Evolutionary conservation across 1,284 basidiomycete genomes (phyloP), one percentile per base, ranked within the genome.

Genomic region (Apiotrichum gracile): DNA sequence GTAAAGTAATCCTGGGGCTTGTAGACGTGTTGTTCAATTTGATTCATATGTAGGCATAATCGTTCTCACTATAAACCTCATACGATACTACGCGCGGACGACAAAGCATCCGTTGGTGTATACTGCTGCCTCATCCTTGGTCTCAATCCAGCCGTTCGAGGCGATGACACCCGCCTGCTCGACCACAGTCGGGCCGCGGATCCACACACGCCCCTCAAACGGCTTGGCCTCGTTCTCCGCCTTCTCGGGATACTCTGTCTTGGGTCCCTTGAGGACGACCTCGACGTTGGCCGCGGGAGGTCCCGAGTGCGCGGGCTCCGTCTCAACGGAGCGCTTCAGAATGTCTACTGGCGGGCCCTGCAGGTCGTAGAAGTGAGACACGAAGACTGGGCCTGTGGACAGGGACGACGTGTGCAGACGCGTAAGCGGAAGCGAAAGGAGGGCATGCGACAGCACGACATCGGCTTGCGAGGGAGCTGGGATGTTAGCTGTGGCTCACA

Each of bases 221-320:
- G 53, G 45, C 39, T 47, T 48, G 40, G 54, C 57, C 27, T 57
- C 42, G 21, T 48, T 60, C 13, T 51, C 40, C 9, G 40, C 27
- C 4, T 42, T 50, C 41, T 54, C 51, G 34, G 65, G 61, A 10
- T 64, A 60, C 26, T 50, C 43, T 2, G 61, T 61, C 0, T 64
- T 68, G 12, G 41, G 26, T n/a, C 54, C 58, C 35, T 40, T 41
- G 35, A 76, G 57, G 5, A 69, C 3, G 3, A 75, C 62, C 54
- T 76, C 74, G 27, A 75, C 57, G 47, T 75, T 75, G 29, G 45
- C 60, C 5, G 65, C 63, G 5, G 73, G 73, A 4, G 73, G 63
- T 22, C 74, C 74, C 3, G 64, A 56, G 51, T 74, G 71, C 5
- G 60, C 56, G 21, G 53, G 52, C 17, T 38, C 43, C 13, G 33